Evolutionary conservation across 1,284 basidiomycete species (phyloP), one percentile per base, ranked within the genome.

Genomic region (Coniophora puteana): DNA sequence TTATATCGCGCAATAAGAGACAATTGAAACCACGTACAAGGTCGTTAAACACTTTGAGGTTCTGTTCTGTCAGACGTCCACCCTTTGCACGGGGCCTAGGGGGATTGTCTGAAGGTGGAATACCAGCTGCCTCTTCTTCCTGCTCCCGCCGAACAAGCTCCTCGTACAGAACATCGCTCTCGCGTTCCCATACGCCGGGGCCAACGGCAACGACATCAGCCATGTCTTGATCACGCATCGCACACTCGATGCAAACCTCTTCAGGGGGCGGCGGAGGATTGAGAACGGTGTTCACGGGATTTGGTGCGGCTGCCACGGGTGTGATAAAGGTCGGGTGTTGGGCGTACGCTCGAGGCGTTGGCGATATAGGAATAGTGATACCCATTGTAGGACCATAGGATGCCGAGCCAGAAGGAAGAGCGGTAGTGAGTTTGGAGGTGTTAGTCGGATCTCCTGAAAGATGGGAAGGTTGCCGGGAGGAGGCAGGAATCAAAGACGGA

Each of bases 211-310:
- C 78, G 21, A 99, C 91, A 63, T 97, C 95, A 25, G 89, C 92
- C 88, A 99, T 93, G 60, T 99, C 95, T 58, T 95, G 84, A 67
- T 99, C 95, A 31, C 95, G 85, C 95, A 99, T 99, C 55, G 96
- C 91, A 62, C 95, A 99, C 67, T 99, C 95, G 36, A 98, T 74
- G 56, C 95, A 99, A 31, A 98, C 72, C 62, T 97, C 93, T 53
- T 86, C 84, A 48, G 72, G 79, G 16, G 66, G 73, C 39, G 54
- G 67, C 52, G 61, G 66, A 31, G 72, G 67, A 10, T 74, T 69
- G 53, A 77, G 78, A 17, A 78, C 68, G 12, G 81, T 74, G 43
- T 80, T 79, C 39, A 80, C 68, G 39, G 79, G 69, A 38, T 71
- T 74, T 13, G 74, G 73, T 1, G 75, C 55, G 6, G 74, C 59